Base-by-base conservation (phyloP, 306 rosid species). In the Quercus aquifolioides region DNA sequence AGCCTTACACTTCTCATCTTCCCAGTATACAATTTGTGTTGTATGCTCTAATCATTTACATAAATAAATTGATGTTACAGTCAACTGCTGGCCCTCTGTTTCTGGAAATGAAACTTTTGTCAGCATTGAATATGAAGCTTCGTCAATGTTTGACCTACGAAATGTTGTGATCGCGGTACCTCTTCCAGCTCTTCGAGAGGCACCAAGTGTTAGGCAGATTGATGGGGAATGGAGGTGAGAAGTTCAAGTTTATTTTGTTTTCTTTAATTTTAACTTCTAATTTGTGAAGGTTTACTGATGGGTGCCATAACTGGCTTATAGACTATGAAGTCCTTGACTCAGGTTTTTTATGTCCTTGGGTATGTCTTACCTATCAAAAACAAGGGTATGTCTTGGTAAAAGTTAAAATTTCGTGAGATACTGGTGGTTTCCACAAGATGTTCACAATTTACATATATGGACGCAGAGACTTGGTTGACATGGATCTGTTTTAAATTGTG, bases 41-140 rank as follows among this genome's bases (percentile, higher is more conserved):
- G 46, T 70, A 55, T 80, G 71, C 46, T 55, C 21, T 41, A 49
- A 57, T 41, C 21, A 43, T 78, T 88, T 56, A 67, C 38, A 73
- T 80, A 76, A 52, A 2, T 76, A 41, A 71, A 25, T 83, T 56
- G 74, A 55, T 76, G 68, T 82, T 91, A 85, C 94, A 93, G 99
- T 96, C 87, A 96, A 93, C 87, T 96, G 99, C 82, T 96, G 97
- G 99, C 99, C 99, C 71, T 90, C 98, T 62, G 91, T 91, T 82
- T 96, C 97, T 85, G 98, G 99, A 78, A 91, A 89, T 83, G 99
- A 93, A 81, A 95, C 97, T 79, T 95, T 90, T 76, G 99, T 95
- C 67, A 95, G 89, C 87, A 91, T 95, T 86, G 99, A 95, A 76
- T 95, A 95, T 30, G 99, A 95, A 69, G 96, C 99, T 75, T 91